These are phyloP conservation scores for Clonostachys byssicola DNA, from an alignment of 2,329 filamentous ascomycete species.

Conservation along the genomic window DNA sequence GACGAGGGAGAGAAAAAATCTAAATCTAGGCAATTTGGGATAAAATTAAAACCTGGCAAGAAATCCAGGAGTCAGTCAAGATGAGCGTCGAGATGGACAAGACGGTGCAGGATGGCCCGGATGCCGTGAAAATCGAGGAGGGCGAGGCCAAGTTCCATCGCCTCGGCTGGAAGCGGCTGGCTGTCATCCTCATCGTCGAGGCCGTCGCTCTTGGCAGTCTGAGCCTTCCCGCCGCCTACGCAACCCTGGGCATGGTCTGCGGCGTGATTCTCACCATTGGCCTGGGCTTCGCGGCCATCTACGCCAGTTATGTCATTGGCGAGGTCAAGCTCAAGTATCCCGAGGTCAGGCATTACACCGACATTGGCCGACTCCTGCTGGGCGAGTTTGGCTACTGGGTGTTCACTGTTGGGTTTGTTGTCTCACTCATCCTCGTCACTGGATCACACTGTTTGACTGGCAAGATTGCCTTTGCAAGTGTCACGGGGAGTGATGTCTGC, in stretches of 20 bases:
- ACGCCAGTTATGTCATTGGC: slow-evolving; percentile 40
- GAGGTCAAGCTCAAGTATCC: slow-evolving; percentile 47
- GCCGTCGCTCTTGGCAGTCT: slow-evolving; percentile 51
- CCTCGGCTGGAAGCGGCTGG: slow-evolving; percentile 53
- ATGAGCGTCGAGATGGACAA: too few relatives aligned
- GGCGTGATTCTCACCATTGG: slow-evolving; percentile 35
- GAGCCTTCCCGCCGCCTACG: slow-evolving; percentile 46
- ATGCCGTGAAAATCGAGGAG: slow-evolving; percentile 28
- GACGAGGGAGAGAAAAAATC: too few relatives aligned
- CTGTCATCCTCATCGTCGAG: slow-evolving; percentile 51
- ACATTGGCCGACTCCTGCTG: slow-evolving; percentile 59
- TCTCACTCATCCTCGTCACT: slow-evolving; percentile 67
- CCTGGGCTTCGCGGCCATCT: slow-evolving; percentile 40
- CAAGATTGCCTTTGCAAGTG: slow-evolving; percentile 61
- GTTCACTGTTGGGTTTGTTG: slow-evolving; percentile 54
- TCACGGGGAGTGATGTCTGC: slow-evolving; percentile 51
- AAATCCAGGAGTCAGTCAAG: too few relatives aligned
- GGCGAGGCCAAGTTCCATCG: slow-evolving; percentile 45
- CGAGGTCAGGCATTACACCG: slow-evolving; percentile 61
- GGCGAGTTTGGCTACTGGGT: slow-evolving; percentile 59
- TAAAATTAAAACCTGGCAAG: too few relatives aligned
- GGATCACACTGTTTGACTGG: slow-evolving; percentile 70
- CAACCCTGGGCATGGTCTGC: slow-evolving; percentile 49
- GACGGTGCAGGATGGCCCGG: too few relatives aligned
- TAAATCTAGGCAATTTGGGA: slow-evolving; percentile 36